phyloP scores from a whole-genome alignment of 2,329 filamentous ascomycete species.

The Niveomyces coronatus region DNA sequence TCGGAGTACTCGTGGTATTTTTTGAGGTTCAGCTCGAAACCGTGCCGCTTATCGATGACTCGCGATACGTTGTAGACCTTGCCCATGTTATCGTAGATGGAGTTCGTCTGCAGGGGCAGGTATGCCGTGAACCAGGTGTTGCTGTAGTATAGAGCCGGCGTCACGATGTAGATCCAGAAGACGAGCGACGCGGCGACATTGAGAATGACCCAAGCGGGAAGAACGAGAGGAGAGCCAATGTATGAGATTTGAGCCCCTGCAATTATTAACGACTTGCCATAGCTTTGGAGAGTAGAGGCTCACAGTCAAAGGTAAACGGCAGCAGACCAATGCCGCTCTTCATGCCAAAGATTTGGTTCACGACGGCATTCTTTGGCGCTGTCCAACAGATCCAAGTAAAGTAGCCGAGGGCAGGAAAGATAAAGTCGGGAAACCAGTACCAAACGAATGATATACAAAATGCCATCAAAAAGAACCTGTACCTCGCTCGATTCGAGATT shows the following conservation, averaged over 20 bases:
- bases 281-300: background rate
- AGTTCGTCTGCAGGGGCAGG: conserved; percentile 40
- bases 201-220: conserved; percentile 33
- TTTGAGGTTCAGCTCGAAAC: conserved; percentile 31
- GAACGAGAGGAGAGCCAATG: conserved; percentile 30
- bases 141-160: conserved; percentile 34
- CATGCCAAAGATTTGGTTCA: conserved; percentile 41
- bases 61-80: conserved; percentile 35
- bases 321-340: conserved; percentile 28
- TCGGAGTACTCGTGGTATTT: conserved; percentile 44
- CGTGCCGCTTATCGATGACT: conserved; percentile 33
- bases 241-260: conserved; percentile 24
- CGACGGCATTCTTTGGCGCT: conserved; percentile 32
- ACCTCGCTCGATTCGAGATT: conserved; percentile 21
- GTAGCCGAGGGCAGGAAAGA: conserved; percentile 34
- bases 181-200: conserved; percentile 38
- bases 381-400: conserved; percentile 40
- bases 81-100: conserved; percentile 43
- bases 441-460: conserved; percentile 28
- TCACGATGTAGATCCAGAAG: conserved; percentile 35
- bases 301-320: conserved; percentile 33
- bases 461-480: conserved; percentile 34
- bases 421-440: conserved; percentile 41
- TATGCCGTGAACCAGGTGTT: conserved; percentile 42
- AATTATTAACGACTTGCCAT: background rate